Base-by-base conservation (phyloP, 768 basidiomycete species). In the Solioccasus polychromus region DNA sequence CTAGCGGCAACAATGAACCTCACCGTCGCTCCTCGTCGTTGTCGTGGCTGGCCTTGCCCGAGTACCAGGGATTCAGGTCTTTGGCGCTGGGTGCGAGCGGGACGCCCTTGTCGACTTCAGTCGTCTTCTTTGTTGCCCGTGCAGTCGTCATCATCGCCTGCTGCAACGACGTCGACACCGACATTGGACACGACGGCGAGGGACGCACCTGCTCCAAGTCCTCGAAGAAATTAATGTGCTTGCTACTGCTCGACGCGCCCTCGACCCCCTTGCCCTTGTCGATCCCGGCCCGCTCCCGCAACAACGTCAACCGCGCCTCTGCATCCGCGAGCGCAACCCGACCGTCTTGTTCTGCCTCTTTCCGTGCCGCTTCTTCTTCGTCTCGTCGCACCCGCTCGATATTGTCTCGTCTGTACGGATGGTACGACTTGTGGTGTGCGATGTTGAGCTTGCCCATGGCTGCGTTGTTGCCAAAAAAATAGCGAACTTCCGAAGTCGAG, bases 381-480 rank as follows among this genome's bases (percentile, higher is more conserved):
- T 92, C 89, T 47, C 60, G 68, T n/a, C 81, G 71, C 2, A 92
- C 88, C 17, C 77, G 78, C 47, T 89, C 88, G 48, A 92, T 88
- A 58, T 92, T 92, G 62, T 92, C 90, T 34, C 82, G 67, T 30
- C 89, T 70, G 60, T 92, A 92, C 0, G 89, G 89, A 53, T 92
- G 89, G 63, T 92, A 92, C 1, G 88, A 90, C 61, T 92, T 92
- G 72, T 91, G 89, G 63, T 92, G 89, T 11, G 89, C 89, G 62
- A 92, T 91, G 61, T 90, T 90, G 19, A 92, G 76, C 59, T 88
- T 88, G 22, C 87, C 88, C 88, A 90, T 90, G 26, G 14, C 35
- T 6, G 22, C n/a, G 8, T 9, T 32, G n/a, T n/a, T n/a, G n/a
- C n/a, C n/a, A n/a, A n/a, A n/a, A n/a, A n/a, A n/a, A n/a, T n/a